Evolutionary conservation across 228 moss, liverwort and hornwort genomes (phyloP).

Genomic region (Sphagnum fallax): DNA sequence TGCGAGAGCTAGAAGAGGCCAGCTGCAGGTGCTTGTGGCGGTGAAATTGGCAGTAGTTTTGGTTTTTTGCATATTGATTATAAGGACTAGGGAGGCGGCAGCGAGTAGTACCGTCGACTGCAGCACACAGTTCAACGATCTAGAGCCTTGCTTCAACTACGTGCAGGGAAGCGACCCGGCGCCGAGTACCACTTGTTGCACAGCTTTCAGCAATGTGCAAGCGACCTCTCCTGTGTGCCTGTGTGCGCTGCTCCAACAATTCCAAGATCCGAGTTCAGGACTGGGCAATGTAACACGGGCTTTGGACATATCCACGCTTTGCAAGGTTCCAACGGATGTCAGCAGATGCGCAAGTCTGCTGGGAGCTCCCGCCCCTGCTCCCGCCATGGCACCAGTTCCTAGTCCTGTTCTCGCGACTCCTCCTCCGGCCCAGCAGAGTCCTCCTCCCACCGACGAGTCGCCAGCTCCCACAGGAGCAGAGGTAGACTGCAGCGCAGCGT

Average conservation of each 20-base stretch:
- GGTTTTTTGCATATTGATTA: no score
- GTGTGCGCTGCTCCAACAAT: conserved; percentile 25
- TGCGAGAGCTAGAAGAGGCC: no score
- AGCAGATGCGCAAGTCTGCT: conserved; percentile 19
- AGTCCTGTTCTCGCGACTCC: conserved; percentile 1
- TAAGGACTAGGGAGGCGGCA: neutral
- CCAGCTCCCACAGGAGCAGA: neutral
- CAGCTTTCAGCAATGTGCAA: conserved; percentile 19
- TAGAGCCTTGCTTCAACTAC: conserved; percentile 21
- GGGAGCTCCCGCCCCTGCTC: conserved; percentile 8
- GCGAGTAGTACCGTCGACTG: conserved; percentile 17
- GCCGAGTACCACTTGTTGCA: conserved; percentile 13
- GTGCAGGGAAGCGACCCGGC: conserved; percentile 12
- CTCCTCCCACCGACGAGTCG: neutral
- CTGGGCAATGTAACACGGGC: conserved; percentile 27
- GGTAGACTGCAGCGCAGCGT: conserved; percentile 16
- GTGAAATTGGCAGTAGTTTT: no score
- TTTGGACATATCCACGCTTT: conserved; percentile 11
- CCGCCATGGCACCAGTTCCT: neutral
- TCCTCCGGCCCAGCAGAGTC: neutral
- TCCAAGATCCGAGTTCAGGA: conserved; percentile 8
- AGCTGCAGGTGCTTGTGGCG: no score
- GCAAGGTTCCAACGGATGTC: conserved; percentile 15
- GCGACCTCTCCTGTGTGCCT: conserved; percentile 26
- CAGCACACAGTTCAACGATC: conserved; percentile 17